Percentiles rank a stretch among this genome's conserved stretches.
These are phyloP conservation scores for Phaffia australis DNA, from an alignment of 768 basidiomycete genomes.

Conservation along the genomic window DNA sequence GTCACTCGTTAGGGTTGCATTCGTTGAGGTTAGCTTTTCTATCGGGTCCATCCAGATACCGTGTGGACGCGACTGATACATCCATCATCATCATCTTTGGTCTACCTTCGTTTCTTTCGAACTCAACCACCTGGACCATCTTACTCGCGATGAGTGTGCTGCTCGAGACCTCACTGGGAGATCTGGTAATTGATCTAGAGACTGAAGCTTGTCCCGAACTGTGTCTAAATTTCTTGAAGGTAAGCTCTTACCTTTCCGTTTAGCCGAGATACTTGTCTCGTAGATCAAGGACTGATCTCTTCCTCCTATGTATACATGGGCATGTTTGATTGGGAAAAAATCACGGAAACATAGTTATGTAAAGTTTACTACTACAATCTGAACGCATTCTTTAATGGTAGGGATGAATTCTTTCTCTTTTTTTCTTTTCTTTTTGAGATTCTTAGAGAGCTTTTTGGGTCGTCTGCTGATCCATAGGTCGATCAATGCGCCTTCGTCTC, in stretches of 20 bases:
- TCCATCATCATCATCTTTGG: no score
- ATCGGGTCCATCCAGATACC: no score
- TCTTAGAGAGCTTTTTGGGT: background rate
- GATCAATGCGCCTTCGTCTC: constrained; percentile 2
- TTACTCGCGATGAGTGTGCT: constrained; percentile 68
- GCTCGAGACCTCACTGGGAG: constrained; percentile 91
- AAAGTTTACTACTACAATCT: constrained; percentile 95
- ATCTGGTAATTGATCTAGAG: constrained; percentile 92
- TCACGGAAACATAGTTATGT: constrained; percentile 60
- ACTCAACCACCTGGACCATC: background rate
- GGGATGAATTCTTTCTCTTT: constrained; percentile 33
- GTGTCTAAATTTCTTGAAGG: constrained; percentile 89
- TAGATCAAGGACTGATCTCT: background rate
- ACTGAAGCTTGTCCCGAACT: constrained; percentile 79
- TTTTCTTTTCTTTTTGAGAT: background rate
- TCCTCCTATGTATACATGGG: background rate
- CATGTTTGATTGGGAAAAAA: no score
- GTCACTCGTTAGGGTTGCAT: no score
- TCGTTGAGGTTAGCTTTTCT: no score
- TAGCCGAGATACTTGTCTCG: background rate
- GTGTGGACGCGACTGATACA: no score
- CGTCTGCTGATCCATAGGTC: background rate
- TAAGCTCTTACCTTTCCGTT: constrained; percentile 1
- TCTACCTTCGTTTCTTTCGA: background rate
- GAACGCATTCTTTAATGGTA: constrained; percentile 98